These are phyloP conservation scores for Kurtzmaniella natalensis DNA, from an alignment of 1,139 yeast species.

Conservation along the genomic window DNA sequence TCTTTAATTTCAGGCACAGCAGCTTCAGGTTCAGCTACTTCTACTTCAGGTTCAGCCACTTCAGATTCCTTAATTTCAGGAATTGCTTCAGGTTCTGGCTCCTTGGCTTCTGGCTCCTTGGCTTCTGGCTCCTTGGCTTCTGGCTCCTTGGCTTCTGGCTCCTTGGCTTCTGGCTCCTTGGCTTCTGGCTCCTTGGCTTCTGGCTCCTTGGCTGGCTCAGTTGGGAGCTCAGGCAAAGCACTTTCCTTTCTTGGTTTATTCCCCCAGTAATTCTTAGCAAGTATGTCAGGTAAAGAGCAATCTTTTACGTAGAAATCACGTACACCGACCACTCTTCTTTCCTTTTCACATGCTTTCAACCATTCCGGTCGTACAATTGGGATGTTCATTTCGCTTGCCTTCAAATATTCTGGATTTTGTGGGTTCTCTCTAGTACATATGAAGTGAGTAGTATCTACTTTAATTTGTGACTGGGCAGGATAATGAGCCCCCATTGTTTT, in stretches of 20 bases:
- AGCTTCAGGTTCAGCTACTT: slow-evolving; percentile 4
- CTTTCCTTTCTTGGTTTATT: slow-evolving; percentile 6
- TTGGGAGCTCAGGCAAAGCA: background rate
- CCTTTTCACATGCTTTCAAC: slow-evolving; percentile 90
- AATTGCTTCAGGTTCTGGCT: background rate
- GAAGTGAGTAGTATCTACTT: slow-evolving; percentile 92
- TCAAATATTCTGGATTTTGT: slow-evolving; percentile 59
- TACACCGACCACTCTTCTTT: slow-evolving; percentile 88
- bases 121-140: slow-evolving; percentile 2
- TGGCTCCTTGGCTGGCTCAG: slow-evolving; percentile 1
- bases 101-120: slow-evolving; percentile 3
- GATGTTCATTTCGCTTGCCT: slow-evolving; percentile 82
- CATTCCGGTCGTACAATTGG: slow-evolving; percentile 97
- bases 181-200: slow-evolving; percentile 2
- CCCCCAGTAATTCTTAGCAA: slow-evolving; percentile 42
- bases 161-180: slow-evolving; percentile 3
- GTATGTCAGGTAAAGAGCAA: slow-evolving; percentile 45
- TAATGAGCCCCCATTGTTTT: slow-evolving; percentile 72
- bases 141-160: slow-evolving; percentile 1
- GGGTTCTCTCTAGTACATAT: slow-evolving; percentile 66
- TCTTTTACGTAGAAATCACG: slow-evolving; percentile 69
- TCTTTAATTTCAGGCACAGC: slow-evolving; percentile 6
- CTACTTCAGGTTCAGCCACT: slow-evolving; percentile 15
- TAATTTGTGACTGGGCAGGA: slow-evolving; percentile 68
- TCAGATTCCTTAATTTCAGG: slow-evolving; percentile 1